Evolutionary conservation across 148 eudicot species (phyloP), one percentile per base, ranked within the genome.

Genomic region (Silene conica): DNA sequence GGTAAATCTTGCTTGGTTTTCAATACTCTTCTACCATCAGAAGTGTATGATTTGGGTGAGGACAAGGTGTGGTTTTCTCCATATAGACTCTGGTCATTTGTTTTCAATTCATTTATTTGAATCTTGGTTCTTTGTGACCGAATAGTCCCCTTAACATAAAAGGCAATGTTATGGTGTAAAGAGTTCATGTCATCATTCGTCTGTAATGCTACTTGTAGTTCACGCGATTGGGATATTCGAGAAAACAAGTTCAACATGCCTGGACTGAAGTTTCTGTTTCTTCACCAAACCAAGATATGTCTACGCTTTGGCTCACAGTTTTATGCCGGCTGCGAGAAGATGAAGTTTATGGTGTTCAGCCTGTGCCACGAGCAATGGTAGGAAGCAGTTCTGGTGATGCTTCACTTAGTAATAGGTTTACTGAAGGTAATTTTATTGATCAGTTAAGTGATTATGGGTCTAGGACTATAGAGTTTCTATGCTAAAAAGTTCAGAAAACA

Each of bases 241-340:
- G 67, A 75, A 88, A 90, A 70, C 84, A 92, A 70, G 77, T 85
- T 59, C 23, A 77, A 20, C 82, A 68, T 71, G 96, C 88, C 75
- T 82, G 80, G 52, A 63, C 74, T 21, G 96, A 93, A 76, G 87
- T 84, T 63, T 76, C 82, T 77, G 25, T 38, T 74, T 57, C 85
- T 74, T 82, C 86, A 5, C 80, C 67, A 45, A 43, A 76, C 68
- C 77, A 85, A 78, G 84, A 85, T 18, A 56, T 80, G n/a, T 75
- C 90, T 79, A 82, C 82, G 67, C 86, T 87, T 25, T 87, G 96
- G 91, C 89, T 84, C 14, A 78, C 87, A 76, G 88, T 86, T 82
- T 76, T 87, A 41, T 88, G 91, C 79, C 84, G 72, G 73, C 81
- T 93, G 80, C 68, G 80, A 77, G 95, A 88, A 82, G 80, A 82